Conservation (phyloP, 495 filamentous ascomycete genomes). For the Collariella sp. region DNA sequence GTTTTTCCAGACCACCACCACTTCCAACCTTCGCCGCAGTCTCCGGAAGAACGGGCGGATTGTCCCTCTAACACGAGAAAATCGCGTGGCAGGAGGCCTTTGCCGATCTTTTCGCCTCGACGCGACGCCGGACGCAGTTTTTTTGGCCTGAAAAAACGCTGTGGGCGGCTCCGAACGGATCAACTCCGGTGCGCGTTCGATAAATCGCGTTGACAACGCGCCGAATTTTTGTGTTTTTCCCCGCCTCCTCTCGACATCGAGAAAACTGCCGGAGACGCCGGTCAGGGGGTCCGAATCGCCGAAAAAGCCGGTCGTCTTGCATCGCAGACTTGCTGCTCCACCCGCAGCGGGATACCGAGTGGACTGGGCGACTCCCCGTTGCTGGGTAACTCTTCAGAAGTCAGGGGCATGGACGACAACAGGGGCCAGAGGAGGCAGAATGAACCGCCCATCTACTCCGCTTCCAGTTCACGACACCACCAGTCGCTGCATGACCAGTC, state of each 20-base stretch:
- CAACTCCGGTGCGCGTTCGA: not conserved
- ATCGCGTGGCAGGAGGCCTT: constrained; percentile 2
- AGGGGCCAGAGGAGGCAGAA: constrained; percentile 59
- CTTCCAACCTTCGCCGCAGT: not conserved
- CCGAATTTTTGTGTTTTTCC: constrained; percentile 6
- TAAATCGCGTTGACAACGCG: constrained; percentile 6
- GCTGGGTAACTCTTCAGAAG: constrained; percentile 34
- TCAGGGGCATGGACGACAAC: constrained; percentile 63
- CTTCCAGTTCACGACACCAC: constrained; percentile 38
- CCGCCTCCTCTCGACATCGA: constrained; percentile 1
- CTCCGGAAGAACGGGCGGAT: not conserved
- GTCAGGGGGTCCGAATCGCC: constrained; percentile 25
- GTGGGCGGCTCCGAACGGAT: not conserved
- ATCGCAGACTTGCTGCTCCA: constrained; percentile 43
- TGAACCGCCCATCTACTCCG: constrained; percentile 46
- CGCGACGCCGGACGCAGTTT: not conserved
- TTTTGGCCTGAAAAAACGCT: not conserved
- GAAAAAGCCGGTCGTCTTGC: constrained; percentile 50
- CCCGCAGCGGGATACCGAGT: constrained; percentile 51
- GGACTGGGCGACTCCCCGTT: constrained; percentile 34
- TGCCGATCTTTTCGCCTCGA: not conserved
- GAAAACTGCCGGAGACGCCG: constrained; percentile 18
- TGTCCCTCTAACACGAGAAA: constrained; percentile 10
- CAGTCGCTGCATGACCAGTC: constrained; percentile 33
- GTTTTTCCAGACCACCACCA: not conserved